Percentiles rank a stretch among this genome's conserved stretches.
These are phyloP conservation scores for Fusarium sp. DNA, from an alignment of 2,329 filamentous ascomycete genomes.

Conservation along the genomic window DNA sequence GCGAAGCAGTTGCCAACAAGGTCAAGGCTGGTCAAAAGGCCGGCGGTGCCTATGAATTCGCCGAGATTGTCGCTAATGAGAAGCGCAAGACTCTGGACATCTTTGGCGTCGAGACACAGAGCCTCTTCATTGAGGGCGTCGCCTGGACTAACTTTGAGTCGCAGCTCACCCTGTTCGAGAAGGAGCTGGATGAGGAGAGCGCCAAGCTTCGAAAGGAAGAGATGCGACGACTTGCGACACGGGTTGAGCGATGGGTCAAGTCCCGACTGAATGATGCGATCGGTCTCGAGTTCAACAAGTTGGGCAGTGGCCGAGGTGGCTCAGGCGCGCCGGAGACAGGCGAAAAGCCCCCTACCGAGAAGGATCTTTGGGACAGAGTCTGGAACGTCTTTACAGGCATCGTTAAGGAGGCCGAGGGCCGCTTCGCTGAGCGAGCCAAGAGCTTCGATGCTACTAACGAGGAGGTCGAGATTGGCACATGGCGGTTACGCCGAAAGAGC, in stretches of 20 bases:
- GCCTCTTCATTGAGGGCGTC: constrained; percentile 81
- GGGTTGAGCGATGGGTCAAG: constrained; percentile 94
- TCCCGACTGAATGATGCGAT: constrained; percentile 88
- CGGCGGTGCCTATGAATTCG: constrained; percentile 91
- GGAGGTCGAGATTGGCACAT: constrained; percentile 92
- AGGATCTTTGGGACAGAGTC: constrained; percentile 94
- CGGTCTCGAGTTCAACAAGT: constrained; percentile 94
- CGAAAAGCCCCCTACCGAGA: constrained; percentile 79
- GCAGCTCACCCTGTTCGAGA: constrained; percentile 83
- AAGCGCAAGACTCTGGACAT: constrained; percentile 79
- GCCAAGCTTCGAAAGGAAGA: constrained; percentile 89
- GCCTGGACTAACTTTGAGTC: constrained; percentile 89
- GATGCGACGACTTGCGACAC: constrained; percentile 90
- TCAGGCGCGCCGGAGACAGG: constrained; percentile 82
- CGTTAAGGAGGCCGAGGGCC: constrained; percentile 84
- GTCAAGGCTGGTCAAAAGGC: constrained; percentile 96
- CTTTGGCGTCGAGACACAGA: constrained; percentile 81
- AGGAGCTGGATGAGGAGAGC: constrained; percentile 92
- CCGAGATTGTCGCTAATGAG: constrained; percentile 88
- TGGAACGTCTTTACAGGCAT: constrained; percentile 88
- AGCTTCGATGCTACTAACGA: constrained; percentile 93
- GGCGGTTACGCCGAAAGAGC: constrained; percentile 92
- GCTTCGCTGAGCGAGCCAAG: constrained; percentile 88
- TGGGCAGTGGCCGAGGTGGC: constrained; percentile 88
- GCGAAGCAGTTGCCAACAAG: constrained; percentile 84